Evolutionary conservation across 352 stramenopile species (phyloP).

Genomic region (Phytophthora citrophthora): DNA sequence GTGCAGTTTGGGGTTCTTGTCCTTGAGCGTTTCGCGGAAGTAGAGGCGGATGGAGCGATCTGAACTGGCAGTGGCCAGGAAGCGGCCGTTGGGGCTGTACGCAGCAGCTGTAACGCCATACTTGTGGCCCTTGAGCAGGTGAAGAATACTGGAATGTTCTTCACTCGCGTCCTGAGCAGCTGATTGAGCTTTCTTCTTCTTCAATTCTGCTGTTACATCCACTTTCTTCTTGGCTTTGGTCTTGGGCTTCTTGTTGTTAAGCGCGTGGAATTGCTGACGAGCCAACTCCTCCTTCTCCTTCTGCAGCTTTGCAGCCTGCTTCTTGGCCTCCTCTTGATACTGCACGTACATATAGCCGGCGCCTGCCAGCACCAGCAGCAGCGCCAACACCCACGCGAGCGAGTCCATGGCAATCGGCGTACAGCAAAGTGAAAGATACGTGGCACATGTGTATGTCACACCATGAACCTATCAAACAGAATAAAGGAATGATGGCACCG

Average conservation of each 20-base stretch:
- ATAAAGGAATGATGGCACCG: no score
- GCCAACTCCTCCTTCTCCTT: slow-evolving; percentile 64
- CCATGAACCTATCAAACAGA: slow-evolving; percentile 1
- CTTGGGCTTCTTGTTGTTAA: slow-evolving; percentile 66
- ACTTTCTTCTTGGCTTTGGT: slow-evolving; percentile 66
- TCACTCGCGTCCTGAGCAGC: slow-evolving; percentile 13
- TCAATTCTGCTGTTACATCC: slow-evolving; percentile 75
- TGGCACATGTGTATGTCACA: slow-evolving; percentile 14
- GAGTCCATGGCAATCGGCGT: slow-evolving; percentile 26
- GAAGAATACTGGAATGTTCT: slow-evolving; percentile 50
- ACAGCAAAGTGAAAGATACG: slow-evolving; percentile 31
- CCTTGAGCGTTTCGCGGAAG: slow-evolving; percentile 62
- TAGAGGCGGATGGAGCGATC: slow-evolving; percentile 81
- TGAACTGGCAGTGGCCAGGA: slow-evolving; percentile 74
- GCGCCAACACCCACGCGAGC: slow-evolving; percentile 57
- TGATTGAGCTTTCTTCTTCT: slow-evolving; percentile 49
- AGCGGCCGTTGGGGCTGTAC: slow-evolving; percentile 82
- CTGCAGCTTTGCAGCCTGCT: slow-evolving; percentile 41
- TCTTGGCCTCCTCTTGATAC: slow-evolving; percentile 51
- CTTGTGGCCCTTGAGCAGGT: slow-evolving; percentile 78
- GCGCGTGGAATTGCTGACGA: slow-evolving; percentile 49
- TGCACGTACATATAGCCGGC: slow-evolving; percentile 70
- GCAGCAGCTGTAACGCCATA: slow-evolving; percentile 64
- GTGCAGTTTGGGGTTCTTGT: slow-evolving; percentile 68
- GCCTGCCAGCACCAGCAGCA: slow-evolving; percentile 61